Base-by-base conservation (phyloP, 805 yeast species). In the Cyberlindnera bimundalis region DNA sequence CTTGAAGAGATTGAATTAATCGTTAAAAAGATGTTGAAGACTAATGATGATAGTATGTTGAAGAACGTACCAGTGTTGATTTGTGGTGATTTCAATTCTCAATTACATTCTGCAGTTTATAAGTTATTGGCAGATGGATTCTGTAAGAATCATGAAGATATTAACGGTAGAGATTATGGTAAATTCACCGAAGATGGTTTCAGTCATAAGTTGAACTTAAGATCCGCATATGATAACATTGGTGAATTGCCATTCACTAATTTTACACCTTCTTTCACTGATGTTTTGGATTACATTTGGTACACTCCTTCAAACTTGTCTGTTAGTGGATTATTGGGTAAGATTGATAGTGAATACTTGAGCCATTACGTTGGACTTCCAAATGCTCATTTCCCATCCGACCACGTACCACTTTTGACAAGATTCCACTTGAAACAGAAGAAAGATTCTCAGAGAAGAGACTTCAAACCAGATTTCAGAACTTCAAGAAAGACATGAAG, bases 21-120 rank as follows among this genome's bases (percentile, higher is more conserved):
- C 35, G 65, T 80, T 31, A 78, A 77, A 56, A 47, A 44, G 36
- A 28, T 39, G 12, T 35, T 45, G 43, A 60, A 39, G 66, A 70
- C 54, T 62, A 68, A 35, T 47, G 64, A 46, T 20, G 70, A 70
- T 51, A 56, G 73, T 16, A 70, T 67, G 42, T 53, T 74, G 33
- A 78, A 76, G 62, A 79, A 76, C 54, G 63, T 81, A 21, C 90
- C 96, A n/a, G 64, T 89, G 45, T 64, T 91, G 14, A 79, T 93
- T 29, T 86, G 97, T 67, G 98, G 98, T 62, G 99, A 93, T 69
- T 90, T 89, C 70, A 93, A 93, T 65, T 91, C 98, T 2, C 81
- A 82, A 37, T 67, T 74, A 15, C 80, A 84, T 54, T 83, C 95
- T 49, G 99, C 98, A 2, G 99, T 93, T 15, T 91, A 87, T 61